Evolutionary conservation across 1,139 yeast species (phyloP).

Genomic region (Blastobotrys ciferrii): DNA sequence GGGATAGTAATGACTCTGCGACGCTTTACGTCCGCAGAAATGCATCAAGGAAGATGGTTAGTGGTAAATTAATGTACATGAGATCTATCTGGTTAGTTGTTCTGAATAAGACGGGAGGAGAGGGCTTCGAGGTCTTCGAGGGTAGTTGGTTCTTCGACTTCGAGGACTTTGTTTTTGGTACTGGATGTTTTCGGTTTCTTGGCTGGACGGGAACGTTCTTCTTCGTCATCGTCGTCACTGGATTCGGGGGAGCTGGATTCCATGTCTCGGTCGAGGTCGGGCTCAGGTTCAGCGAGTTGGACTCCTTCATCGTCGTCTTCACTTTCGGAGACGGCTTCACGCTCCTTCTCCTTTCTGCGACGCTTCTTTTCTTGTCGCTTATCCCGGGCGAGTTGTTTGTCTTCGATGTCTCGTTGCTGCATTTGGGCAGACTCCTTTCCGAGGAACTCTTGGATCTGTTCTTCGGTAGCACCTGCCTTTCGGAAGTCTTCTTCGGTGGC

Average conservation of each 20-base stretch:
- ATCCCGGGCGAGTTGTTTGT: slow-evolving; percentile 76
- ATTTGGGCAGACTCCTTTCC: slow-evolving; percentile 63
- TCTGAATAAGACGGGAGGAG: slow-evolving; percentile 56
- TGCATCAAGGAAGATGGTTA: too few relatives aligned
- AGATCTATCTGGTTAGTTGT: slow-evolving; percentile 3
- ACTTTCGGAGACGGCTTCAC: slow-evolving; percentile 36
- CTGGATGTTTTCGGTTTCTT: slow-evolving; percentile 32
- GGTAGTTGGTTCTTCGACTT: slow-evolving; percentile 83
- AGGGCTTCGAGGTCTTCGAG: slow-evolving; percentile 92
- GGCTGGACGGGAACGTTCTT: slow-evolving; percentile 13
- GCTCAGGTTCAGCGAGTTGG: slow-evolving; percentile 20
- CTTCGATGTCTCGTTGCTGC: slow-evolving; percentile 70
- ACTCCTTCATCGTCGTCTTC: slow-evolving; percentile 32
- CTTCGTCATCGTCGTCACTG: slow-evolving; percentile 21
- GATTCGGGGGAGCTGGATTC: slow-evolving; percentile 10
- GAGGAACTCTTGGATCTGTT: slow-evolving; percentile 68
- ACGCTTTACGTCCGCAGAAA: too few relatives aligned
- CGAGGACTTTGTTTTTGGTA: slow-evolving; percentile 52
- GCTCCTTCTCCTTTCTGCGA: slow-evolving; percentile 78
- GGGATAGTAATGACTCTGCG: too few relatives aligned
- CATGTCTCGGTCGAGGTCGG: slow-evolving; percentile 20
- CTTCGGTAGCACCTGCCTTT: slow-evolving; percentile 68
- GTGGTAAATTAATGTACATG: not conserved
- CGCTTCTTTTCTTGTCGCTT: slow-evolving; percentile 89
- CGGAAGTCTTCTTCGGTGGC: slow-evolving; percentile 87